Evolutionary conservation across 139 green algal genomes (phyloP).

Genomic region (Trebouxia sp.): DNA sequence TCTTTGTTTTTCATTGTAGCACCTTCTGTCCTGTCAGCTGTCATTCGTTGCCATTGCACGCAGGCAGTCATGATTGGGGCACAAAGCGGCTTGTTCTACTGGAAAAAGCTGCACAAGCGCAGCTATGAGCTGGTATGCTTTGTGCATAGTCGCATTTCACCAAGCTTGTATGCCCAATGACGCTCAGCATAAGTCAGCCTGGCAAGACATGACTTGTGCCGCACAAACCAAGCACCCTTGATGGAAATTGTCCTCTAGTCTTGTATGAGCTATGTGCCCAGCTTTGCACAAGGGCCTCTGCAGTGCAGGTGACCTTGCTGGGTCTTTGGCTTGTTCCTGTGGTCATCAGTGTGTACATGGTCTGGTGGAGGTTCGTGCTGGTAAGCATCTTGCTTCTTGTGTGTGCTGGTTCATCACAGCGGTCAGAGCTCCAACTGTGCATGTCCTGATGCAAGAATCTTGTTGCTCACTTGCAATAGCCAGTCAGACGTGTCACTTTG

Average conservation of each 20-base stretch:
- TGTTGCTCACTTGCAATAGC: too few relatives aligned
- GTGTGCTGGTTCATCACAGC: background rate
- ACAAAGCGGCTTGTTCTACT: constrained; percentile 74
- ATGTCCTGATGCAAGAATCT: background rate
- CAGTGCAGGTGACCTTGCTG: constrained; percentile 70
- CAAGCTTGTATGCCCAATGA: too few relatives aligned
- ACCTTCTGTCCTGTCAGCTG: too few relatives aligned
- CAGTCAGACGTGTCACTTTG: too few relatives aligned
- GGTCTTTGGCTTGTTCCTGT: constrained; percentile 87
- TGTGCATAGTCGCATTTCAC: too few relatives aligned
- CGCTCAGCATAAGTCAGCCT: too few relatives aligned
- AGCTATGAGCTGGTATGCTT: constrained; percentile 77
- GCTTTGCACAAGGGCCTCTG: background rate
- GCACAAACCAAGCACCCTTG: background rate
- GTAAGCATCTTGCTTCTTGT: constrained; percentile 30
- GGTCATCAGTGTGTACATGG: constrained; percentile 63
- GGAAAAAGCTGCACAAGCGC: constrained; percentile 74
- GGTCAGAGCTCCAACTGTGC: background rate
- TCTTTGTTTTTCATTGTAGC: too few relatives aligned
- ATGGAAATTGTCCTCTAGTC: background rate
- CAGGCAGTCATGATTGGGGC: constrained; percentile 30
- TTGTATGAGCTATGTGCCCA: background rate
- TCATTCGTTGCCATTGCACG: background rate
- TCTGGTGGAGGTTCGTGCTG: constrained; percentile 78
- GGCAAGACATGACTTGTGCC: background rate